Base-by-base conservation (phyloP, 2,329 filamentous ascomycete genomes). In the Ascochyta clinopodiicola region DNA sequence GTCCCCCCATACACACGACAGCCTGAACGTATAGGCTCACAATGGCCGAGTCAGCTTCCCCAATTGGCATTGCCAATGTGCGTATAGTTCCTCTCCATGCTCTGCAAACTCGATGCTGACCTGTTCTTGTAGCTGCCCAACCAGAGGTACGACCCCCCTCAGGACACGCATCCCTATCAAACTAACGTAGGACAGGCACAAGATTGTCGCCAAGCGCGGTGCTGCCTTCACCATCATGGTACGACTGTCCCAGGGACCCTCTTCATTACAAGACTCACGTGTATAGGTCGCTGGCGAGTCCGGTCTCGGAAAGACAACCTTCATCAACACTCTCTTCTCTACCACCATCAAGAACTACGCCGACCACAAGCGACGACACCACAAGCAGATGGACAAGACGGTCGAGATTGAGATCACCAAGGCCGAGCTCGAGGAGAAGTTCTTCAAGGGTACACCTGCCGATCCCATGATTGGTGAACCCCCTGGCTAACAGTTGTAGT, bases 321-420 rank as follows among this genome's bases (percentile, higher is more conserved):
- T 99, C 82, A 98, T 99, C 88, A 99, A 99, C 88, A 99, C 95
- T 57, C 88, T 99, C 59, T 99, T 99, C 86, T 99, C 95, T 62
- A 99, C 96, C 67, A 99, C 95, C 72, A 99, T 99, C 87, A 99
- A 99, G 86, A 99, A 98, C 86, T 99, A 99, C 80, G 95, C 95
- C 86, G 95, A 99, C 81, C 94, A 99, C 87, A 96, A 96, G 86
- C 91, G 92, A 80, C 91, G 95, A 76, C 95, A 99, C 81, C 91
- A 95, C 82, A 99, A 99, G 88, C 95, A 99, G 84, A 87, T 98
- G 69, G 95, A 99, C 84, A 98, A 98, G 87, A 99, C 95, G 10
- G 95, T 99, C 65, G 96, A 99, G 84, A 99, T 99, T 70, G 95
- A 99, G 81, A 99, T 99, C 77, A 99, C 95, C 79, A 99, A 99